Evolutionary conservation across 2,329 filamentous ascomycete genomes (phyloP), one percentile per base, ranked within the genome.

Genomic region (Pyrenophora seminiperda): DNA sequence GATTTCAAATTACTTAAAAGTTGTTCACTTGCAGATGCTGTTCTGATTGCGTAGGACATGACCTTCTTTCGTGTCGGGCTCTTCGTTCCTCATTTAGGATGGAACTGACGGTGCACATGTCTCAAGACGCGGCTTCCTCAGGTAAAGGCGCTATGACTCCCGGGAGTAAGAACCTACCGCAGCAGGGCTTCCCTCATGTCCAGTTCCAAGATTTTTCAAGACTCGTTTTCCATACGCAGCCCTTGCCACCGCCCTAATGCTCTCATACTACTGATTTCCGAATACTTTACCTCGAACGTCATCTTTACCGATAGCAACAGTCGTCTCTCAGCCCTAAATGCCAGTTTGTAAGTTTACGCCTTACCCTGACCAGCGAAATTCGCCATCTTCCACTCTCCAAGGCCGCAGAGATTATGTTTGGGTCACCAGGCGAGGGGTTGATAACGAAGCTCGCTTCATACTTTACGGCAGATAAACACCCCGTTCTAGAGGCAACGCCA

Each of bases 361-460:
- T 27, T 27, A 10, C 10, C 24, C n/a, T 22, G 3, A 18, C 14
- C 17, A 14, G 34, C 9, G n/a, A 15, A 14, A n/a, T 10, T n/a
- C 29, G 5, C 18, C 15, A 33, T 31, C 24, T n/a, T 46, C 13
- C 15, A 14, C 5, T 29, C 18, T 14, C 15, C 9, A 4, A 20
- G 11, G 10, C 24, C 3, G 24, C 19, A 11, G 4, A 29, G 17
- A 42, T 11, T 7, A 41, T 53, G 37, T 27, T 49, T 37, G 31
- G 15, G 22, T 14, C 36, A 3, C 50, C 50, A 14, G 24, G 41
- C 24, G 51, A 51, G 18, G 30, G 43, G 11, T 20, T 46, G 7
- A 46, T 53, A 19, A 40, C 46, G 3, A 53, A 41, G 22, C 41
- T 47, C 41, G 39, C 47, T 37, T 46, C 50, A 15, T 39, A 45